Evolutionary conservation across 148 eudicot genomes (phyloP).

Genomic region (Camellia sinensis): DNA sequence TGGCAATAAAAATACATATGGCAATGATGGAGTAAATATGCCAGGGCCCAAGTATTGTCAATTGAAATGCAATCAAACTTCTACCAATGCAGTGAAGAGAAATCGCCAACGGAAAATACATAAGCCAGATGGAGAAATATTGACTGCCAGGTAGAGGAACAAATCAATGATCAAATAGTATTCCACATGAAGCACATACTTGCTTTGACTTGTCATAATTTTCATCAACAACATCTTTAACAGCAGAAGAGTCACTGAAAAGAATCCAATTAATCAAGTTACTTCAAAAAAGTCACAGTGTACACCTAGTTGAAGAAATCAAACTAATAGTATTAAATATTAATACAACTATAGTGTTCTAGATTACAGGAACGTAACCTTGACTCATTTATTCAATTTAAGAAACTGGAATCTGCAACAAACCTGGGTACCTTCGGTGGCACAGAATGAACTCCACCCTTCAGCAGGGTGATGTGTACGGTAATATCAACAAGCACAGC

Average conservation of each 20-base stretch:
- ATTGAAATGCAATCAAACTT: slow-evolving; percentile 4
- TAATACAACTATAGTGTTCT: neutral
- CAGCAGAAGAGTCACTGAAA: slow-evolving; percentile 41
- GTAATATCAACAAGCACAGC: slow-evolving; percentile 81
- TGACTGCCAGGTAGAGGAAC: neutral
- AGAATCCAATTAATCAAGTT: slow-evolving; percentile 17
- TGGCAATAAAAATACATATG: too few species aligned
- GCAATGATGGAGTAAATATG: neutral
- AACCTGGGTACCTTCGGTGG: slow-evolving; percentile 80
- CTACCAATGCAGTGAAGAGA: neutral
- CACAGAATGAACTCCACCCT: slow-evolving; percentile 45
- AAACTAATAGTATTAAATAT: neutral
- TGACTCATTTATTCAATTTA: neutral
- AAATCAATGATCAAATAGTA: neutral
- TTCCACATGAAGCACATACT: slow-evolving; percentile 45
- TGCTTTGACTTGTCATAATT: slow-evolving; percentile 35
- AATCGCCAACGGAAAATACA: neutral
- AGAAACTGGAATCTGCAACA: slow-evolving; percentile 50
- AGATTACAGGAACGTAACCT: neutral
- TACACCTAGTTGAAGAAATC: neutral
- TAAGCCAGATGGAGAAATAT: neutral
- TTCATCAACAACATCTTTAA: slow-evolving; percentile 29
- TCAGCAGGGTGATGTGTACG: slow-evolving; percentile 72
- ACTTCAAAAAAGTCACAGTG: neutral
- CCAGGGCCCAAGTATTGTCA: neutral